Percentiles rank a stretch among this genome's conserved stretches.
phyloP scores from a whole-genome alignment of 352 stramenopile species.

The Globisporangium cystogenes region DNA sequence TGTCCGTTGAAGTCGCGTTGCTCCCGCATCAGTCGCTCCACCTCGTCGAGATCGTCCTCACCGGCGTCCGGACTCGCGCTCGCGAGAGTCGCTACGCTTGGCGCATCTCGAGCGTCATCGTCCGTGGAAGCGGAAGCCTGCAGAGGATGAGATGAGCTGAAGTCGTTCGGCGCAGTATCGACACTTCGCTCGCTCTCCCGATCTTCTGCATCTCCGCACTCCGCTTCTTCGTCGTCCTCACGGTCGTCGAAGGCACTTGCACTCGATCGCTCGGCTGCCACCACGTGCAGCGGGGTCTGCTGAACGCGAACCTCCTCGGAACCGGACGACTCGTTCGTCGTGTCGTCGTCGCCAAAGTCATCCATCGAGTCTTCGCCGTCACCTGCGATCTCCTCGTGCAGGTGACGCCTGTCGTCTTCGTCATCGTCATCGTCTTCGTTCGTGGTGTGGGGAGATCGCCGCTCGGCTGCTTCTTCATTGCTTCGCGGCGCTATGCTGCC shows the following conservation, averaged over 20 bases:
- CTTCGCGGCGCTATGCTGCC: too few relatives aligned
- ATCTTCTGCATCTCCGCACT: too few relatives aligned
- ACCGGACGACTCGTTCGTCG: background rate
- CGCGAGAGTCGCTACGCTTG: background rate
- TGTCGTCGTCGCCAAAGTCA: background rate
- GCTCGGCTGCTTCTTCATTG: too few relatives aligned
- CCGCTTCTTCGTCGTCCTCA: background rate
- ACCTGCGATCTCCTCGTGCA: too few relatives aligned
- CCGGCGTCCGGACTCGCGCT: background rate
- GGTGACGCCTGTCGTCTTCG: too few relatives aligned
- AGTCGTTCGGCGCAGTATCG: background rate
- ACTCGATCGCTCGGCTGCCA: too few relatives aligned
- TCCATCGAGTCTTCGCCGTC: background rate
- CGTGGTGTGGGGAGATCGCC: too few relatives aligned
- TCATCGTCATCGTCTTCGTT: too few relatives aligned
- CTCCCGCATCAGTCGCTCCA: constrained; percentile 9
- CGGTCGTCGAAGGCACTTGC: constrained; percentile 7
- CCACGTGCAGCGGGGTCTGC: background rate
- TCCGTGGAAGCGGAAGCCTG: background rate
- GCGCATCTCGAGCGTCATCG: background rate
- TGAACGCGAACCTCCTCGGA: background rate
- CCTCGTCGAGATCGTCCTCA: constrained; percentile 7
- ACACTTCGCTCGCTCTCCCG: too few relatives aligned
- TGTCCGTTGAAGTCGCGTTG: constrained; percentile 4
- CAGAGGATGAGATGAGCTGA: background rate